Base-by-base conservation (phyloP, 1,139 yeast species). In the Suhomyces yuchorum region DNA sequence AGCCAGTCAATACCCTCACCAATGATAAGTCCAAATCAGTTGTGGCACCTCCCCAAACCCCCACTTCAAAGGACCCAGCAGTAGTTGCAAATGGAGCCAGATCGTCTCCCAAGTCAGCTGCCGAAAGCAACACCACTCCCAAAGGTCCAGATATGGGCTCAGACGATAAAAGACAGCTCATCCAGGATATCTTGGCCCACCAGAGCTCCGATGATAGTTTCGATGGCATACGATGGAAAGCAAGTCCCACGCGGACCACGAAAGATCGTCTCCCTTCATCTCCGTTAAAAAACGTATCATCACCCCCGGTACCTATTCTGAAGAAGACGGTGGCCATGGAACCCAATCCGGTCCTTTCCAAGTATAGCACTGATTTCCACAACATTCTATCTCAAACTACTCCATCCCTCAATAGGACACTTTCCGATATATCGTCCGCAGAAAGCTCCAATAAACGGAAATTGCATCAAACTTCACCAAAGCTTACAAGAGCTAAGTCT, bases 181-280 rank as follows among this genome's bases (percentile, higher is more conserved):
- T 44, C 3, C 38, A 44, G 14, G 47, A 44, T 6, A 44, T 47
- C 2, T 39, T 51, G 8, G 52, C 55, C 8, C 64, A 51, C 39
- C 78, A 72, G 48, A 71, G 75, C 52, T 73, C 79, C 0, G 80
- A 75, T 51, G 80, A 75, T 51, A 73, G 78, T 50, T 73, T 72
- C 51, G 80, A 75, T 46, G 80, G 77, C 0, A 65, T 75, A 20
- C 61, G 73, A 40, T 75, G 80, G 80, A 65, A 59, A 43, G 64
- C 65, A 4, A 71, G 73, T 48, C 74, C 77, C 4, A 53, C 56
- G 20, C 43, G 46, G 15, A 28, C 43, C n/a, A 17, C 40, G 23
- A 37, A 33, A 23, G 45, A 42, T 28, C 20, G 46, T 7, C 43
- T 63, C 14, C 62, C 61, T 1, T 72, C 77, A 2, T 74, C 79